Percentiles rank a stretch among this genome's conserved stretches.
These are phyloP conservation scores for Penicillium sp. DNA, from an alignment of 2,329 filamentous ascomycete genomes.

Conservation along the genomic window DNA sequence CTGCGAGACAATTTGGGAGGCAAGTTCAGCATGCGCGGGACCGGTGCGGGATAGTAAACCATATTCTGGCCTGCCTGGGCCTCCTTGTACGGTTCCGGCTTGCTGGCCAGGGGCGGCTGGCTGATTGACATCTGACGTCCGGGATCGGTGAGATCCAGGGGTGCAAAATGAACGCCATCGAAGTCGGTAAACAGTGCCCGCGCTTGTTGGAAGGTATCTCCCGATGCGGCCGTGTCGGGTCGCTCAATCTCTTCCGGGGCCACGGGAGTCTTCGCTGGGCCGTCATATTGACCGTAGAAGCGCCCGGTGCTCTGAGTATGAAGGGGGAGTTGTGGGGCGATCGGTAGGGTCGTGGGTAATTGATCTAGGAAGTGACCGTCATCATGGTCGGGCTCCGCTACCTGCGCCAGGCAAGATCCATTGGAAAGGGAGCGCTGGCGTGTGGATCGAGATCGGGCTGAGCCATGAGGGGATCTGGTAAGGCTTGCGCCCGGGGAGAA, in stretches of 20 bases:
- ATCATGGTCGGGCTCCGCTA: constrained; percentile 43
- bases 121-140: constrained; percentile 39
- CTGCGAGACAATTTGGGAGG: constrained; percentile 82
- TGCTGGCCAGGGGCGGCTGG: constrained; percentile 42
- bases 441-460: constrained; percentile 44
- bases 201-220: constrained; percentile 49
- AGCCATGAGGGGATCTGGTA: constrained; percentile 40
- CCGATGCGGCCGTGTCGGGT: constrained; percentile 43
- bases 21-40: constrained; percentile 89
- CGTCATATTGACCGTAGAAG: constrained; percentile 21
- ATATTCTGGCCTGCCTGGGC: constrained; percentile 69
- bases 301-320: constrained; percentile 11
- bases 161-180: constrained; percentile 50
- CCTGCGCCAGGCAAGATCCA: constrained; percentile 37
- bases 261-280: neutral
- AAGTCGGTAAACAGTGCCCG: constrained; percentile 49
- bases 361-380: constrained; percentile 24
- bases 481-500: constrained; percentile 42
- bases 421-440: constrained; percentile 39
- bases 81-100: constrained; percentile 40
- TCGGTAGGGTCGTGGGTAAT: constrained; percentile 6
- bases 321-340: constrained; percentile 13
- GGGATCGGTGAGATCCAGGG: constrained; percentile 21
- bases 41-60: constrained; percentile 93
- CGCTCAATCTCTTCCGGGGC: constrained; percentile 27